Evolutionary conservation across 768 basidiomycete species (phyloP).

Genomic region (Termitomyces sp.): DNA sequence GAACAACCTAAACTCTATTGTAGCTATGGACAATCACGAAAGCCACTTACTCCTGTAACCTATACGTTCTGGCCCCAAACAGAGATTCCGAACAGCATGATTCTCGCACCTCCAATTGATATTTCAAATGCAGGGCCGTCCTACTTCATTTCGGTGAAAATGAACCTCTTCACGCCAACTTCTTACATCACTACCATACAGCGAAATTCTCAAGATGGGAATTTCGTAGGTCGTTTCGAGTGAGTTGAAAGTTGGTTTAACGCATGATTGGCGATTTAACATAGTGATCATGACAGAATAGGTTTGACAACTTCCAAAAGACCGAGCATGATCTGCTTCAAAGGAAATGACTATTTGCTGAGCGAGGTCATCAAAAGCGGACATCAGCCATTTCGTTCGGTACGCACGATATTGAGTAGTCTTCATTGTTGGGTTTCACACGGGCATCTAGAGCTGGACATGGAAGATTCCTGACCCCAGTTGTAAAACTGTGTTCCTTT

Average conservation of each 20-base stretch:
- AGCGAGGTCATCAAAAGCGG: conserved; percentile 29
- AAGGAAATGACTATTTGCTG: conserved; percentile 31
- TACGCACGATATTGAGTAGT: conserved; percentile 10
- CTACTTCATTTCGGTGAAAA: conserved; percentile 40
- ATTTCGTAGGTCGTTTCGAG: conserved; percentile 46
- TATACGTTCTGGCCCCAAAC: conserved; percentile 33
- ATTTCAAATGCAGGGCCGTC: conserved; percentile 24
- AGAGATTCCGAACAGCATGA: conserved; percentile 33
- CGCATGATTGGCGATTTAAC: neutral
- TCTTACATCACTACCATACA: conserved; percentile 42
- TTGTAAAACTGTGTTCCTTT: conserved; percentile 18
- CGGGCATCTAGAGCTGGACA: conserved; percentile 24
- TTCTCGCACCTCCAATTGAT: conserved; percentile 27
- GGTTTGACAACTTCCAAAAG: conserved; percentile 24
- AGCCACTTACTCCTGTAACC: conserved; percentile 27
- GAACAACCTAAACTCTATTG: neutral
- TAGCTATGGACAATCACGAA: conserved; percentile 16
- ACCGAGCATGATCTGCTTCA: conserved; percentile 27
- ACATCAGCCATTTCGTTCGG: conserved; percentile 29
- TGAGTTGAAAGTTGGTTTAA: conserved; percentile 15
- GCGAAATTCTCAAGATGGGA: conserved; percentile 34
- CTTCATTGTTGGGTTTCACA: neutral
- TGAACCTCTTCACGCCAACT: conserved; percentile 47
- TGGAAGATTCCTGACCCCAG: conserved; percentile 28
- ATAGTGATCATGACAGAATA: conserved; percentile 18